Base-by-base conservation (phyloP, 225 moss, liverwort and hornwort species). In the Lunularia cruciata region DNA sequence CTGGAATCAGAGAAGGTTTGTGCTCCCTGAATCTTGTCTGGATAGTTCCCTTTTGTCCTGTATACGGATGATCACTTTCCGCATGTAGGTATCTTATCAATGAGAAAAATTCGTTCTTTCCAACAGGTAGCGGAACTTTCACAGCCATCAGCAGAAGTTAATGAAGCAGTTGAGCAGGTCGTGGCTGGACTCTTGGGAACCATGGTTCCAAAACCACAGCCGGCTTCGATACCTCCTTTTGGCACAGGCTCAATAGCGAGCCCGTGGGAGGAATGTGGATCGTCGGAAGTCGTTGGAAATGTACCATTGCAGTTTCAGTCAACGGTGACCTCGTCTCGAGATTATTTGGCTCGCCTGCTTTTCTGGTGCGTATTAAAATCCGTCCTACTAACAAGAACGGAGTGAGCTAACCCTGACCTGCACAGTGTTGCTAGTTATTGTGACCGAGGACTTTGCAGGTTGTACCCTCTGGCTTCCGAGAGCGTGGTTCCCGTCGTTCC, bases 81-180 rank as follows among this genome's bases (percentile, higher is more conserved):
- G n/a, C n/a, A n/a, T n/a, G n/a, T n/a, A n/a, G n/a, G n/a, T n/a
- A n/a, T n/a, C n/a, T n/a, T n/a, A n/a, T n/a, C n/a, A n/a, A n/a
- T n/a, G n/a, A n/a, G n/a, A n/a, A n/a, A n/a, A n/a, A n/a, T n/a
- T n/a, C n/a, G n/a, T 51, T 51, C 5, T 16, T 40, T 28, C 30
- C 6, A 33, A 42, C 79, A 85, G 85, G 82, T 85, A 14, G 79
- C 82, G 51, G 82, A 85, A 75, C 68, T 82, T 49, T 85, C 85
- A 26, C 85, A 79, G 34, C 82, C 82, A 11, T 85, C 82, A 32
- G 63, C 74, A 33, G 85, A 85, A 63, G 82, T 85, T 18, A 78
- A 82, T 52, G 82, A 82, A 47, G 82, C 71, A 34, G 77, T 85
- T 49, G 70, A 76, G 52, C 79, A 78, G 47, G 79, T 85, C 31